phyloP scores from a whole-genome alignment of 306 rosid genomes.

The Albizia julibrissin region DNA sequence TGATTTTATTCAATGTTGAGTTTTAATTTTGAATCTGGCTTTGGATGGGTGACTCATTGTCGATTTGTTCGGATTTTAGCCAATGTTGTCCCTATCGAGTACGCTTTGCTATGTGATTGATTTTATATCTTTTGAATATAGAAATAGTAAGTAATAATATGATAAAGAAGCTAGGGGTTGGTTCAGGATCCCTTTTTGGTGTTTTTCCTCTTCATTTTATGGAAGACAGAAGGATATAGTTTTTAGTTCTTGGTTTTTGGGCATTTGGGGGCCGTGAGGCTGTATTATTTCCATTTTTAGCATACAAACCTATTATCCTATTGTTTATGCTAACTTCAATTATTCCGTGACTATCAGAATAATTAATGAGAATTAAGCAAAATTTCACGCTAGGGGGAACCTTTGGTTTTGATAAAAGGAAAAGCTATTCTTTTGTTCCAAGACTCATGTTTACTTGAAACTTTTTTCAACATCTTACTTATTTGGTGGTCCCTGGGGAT shows the following conservation, averaged over 20 bases:
- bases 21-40: constrained; percentile 26
- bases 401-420: constrained; percentile 1
- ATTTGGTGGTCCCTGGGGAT: neutral
- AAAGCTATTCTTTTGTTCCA: constrained; percentile 9
- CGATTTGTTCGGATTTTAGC: constrained; percentile 38
- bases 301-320: neutral
- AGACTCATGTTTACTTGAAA: constrained; percentile 6
- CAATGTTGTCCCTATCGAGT: neutral
- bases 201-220: neutral
- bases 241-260: neutral
- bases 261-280: constrained; percentile 13
- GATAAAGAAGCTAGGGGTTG: constrained; percentile 8
- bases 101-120: constrained; percentile 2
- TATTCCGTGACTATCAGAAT: constrained; percentile 22
- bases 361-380: neutral
- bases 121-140: neutral
- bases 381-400: neutral
- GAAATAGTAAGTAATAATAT: constrained; percentile 3
- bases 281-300: constrained; percentile 28
- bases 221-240: constrained; percentile 1
- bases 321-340: constrained; percentile 16
- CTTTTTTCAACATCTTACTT: constrained; percentile 5
- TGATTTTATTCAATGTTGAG: neutral
- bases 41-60: constrained; percentile 15
- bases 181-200: neutral